phyloP scores from a whole-genome alignment of 2,329 filamentous ascomycete genomes.

The Didymella pinodella region DNA sequence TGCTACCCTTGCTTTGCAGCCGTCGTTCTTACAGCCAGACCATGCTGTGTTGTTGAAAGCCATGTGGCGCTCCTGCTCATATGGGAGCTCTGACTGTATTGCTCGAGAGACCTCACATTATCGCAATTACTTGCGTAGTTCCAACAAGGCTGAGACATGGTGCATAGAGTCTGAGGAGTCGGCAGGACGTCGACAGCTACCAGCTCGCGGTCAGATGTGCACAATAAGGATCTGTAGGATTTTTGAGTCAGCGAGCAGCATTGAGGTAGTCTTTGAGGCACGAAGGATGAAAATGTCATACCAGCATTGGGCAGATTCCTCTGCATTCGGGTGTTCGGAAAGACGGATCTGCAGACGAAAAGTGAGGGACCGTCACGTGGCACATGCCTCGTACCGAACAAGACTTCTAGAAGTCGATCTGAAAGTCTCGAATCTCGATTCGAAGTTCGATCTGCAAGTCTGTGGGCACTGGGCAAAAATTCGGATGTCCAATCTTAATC shows the following conservation, averaged over 20 bases:
- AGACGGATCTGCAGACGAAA: conserved; percentile 5
- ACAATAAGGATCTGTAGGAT: not conserved
- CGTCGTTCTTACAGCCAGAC: not conserved
- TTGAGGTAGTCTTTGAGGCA: not conserved
- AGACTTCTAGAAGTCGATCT: conserved; percentile 1
- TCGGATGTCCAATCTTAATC: conserved; percentile 12
- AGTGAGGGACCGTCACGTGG: not conserved
- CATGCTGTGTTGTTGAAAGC: not conserved
- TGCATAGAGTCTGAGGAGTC: not conserved
- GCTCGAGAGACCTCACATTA: not conserved
- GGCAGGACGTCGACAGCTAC: not conserved
- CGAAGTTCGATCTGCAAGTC: conserved; percentile 9
- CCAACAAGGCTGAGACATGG: not conserved
- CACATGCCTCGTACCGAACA: not conserved
- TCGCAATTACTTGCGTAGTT: not conserved
- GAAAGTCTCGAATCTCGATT: conserved; percentile 11
- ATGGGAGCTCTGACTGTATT: too few species aligned
- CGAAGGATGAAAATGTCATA: not conserved
- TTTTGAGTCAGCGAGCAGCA: not conserved
- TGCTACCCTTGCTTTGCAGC: not conserved
- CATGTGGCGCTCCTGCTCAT: not conserved
- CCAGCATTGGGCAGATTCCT: not conserved
- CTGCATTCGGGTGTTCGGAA: conserved; percentile 1
- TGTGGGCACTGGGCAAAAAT: conserved; percentile 2
- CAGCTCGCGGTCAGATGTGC: not conserved